Conservation (phyloP, 169 alveolate species). For the Cryptosporidium sp. region DNA sequence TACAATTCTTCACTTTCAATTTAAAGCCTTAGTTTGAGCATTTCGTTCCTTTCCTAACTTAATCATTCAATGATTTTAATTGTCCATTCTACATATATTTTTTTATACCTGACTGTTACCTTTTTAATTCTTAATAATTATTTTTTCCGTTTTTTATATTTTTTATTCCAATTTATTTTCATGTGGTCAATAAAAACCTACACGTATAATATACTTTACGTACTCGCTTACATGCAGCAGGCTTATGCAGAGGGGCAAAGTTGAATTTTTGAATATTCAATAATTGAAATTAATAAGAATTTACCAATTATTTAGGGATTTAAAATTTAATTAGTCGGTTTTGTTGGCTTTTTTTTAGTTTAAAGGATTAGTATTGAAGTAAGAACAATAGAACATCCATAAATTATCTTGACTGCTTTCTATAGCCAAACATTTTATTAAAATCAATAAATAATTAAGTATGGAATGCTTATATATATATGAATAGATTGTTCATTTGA, state of each 20-base stretch:
- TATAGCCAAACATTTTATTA: neutral
- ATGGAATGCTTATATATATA: neutral
- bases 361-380: no score
- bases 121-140: conserved; percentile 12
- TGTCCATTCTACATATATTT: neutral
- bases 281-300: neutral
- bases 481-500: neutral
- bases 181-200: conserved; percentile 59
- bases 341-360: no score
- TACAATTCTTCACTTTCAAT: neutral
- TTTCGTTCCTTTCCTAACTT: conserved; percentile 18
- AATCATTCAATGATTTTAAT: conserved; percentile 4
- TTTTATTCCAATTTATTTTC: neutral
- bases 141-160: neutral
- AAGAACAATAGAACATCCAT: neutral
- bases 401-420: neutral
- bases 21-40: neutral
- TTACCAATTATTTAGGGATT: neutral
- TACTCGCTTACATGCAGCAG: conserved; percentile 63
- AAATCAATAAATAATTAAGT: conserved; percentile 8
- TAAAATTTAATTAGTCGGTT: no score
- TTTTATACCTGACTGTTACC: conserved; percentile 10
- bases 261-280: neutral
- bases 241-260: conserved; percentile 28
- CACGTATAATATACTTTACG: conserved; percentile 72